Conservation (phyloP, 805 yeast genomes). For the Starmerella khaoyaiensis region DNA sequence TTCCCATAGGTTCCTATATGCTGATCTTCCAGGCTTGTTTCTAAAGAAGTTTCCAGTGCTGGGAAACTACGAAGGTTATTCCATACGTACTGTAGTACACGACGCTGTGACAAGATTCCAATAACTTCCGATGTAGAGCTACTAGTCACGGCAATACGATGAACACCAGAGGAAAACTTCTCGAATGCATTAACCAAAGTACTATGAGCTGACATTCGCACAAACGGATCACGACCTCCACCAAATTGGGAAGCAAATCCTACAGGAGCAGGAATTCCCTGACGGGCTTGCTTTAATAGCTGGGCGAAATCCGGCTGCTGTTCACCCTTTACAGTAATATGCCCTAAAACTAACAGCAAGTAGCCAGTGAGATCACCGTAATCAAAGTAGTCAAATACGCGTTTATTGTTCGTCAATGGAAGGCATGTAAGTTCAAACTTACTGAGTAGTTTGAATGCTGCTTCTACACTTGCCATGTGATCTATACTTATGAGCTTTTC, state of each 20-base stretch:
- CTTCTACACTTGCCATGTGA: conserved; percentile 61
- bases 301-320: conserved; percentile 27
- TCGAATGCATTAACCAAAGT: conserved; percentile 65
- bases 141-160: conserved; percentile 67
- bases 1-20: conserved; percentile 54
- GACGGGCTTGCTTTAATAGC: conserved; percentile 51
- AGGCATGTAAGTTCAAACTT: conserved; percentile 67
- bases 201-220: conserved; percentile 51
- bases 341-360: conserved; percentile 70
- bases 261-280: conserved; percentile 85
- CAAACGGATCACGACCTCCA: conserved; percentile 70
- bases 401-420: conserved; percentile 41
- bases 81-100: conserved; percentile 77
- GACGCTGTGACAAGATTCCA: conserved; percentile 83
- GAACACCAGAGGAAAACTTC: conserved; percentile 88
- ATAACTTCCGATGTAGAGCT: conserved; percentile 41
- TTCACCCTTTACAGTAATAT: conserved; percentile 32
- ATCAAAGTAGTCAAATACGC: conserved; percentile 54
- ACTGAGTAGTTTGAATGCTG: conserved; percentile 70
- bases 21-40: conserved; percentile 55
- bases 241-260: conserved; percentile 72
- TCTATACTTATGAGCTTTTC: conserved; percentile 63
- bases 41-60: conserved; percentile 52
- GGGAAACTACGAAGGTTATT: conserved; percentile 83
- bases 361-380: conserved; percentile 84